Base-by-base conservation (phyloP, 257 asterid genomes). In the Datura wrightii region DNA sequence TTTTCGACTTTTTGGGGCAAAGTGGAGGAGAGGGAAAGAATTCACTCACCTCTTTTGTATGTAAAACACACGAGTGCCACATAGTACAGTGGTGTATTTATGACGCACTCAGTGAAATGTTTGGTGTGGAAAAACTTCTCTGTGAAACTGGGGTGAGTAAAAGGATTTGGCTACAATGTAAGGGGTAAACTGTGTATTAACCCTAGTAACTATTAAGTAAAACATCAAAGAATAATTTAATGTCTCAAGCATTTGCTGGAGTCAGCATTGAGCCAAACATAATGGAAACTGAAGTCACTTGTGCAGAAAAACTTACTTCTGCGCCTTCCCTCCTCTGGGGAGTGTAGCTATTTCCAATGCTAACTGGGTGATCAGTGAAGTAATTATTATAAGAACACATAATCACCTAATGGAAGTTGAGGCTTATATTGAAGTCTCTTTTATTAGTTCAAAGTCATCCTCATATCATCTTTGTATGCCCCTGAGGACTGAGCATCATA, bases 391-490 rank as follows among this genome's bases (percentile, higher is more conserved):
- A 52, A 5, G n/a, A 44, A 71, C 10, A 44, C 55, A 71, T 44
- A 18, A 71, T 71, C 56, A 44, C 56, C 56, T n/a, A 71, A n/a
- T 2, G 59, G 59, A 11, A 13, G 59, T 54, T 54, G 16, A 54
- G n/a, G 59, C 59, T 54, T 54, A 54, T 54, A 54, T 11, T 54
- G 59, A 3, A 69, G 79, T 69, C 15, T 16, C 79, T 69, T 69
- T 69, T 69, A 69, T 41, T 41, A 41, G 18, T 71, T 71, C 56
- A n/a, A n/a, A 18, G 56, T 44, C 56, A 71, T 71, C 56, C 18
- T 44, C 18, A 44, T 71, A 9, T 44, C 79, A 44, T 71, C 79
- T 70, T 36, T 42, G 54, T 70, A 70, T 70, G 79, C 56, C 31
- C 52, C 14, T 36, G 72, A 65, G 46, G 72, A n/a, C 79, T 71